Base-by-base conservation (phyloP, 352 stramenopile genomes). In the Phytophthora chlamydospora region DNA sequence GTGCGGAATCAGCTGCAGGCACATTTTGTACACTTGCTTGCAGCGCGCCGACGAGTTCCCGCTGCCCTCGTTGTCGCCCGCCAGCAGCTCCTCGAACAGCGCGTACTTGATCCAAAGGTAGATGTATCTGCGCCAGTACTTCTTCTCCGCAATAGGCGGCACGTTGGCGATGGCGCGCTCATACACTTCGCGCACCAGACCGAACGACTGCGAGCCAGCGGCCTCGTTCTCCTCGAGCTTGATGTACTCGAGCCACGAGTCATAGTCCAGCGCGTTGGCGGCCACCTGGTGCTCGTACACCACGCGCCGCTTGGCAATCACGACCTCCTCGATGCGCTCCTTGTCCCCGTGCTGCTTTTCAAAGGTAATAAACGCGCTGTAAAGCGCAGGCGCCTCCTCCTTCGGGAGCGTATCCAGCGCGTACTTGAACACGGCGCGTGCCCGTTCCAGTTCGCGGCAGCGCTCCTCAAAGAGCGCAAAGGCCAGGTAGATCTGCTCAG, bases 31-130 rank as follows among this genome's bases (percentile, higher is more conserved):
- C 32, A 99, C 91, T 59, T 98, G 90, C 21, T 89, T 85, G 11
- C 93, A 91, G 16, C 90, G 80, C 40, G 94, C 77, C 0, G 73
- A 68, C 11, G 72, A 78, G 35, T 36, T 73, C 12, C 67, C 71
- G 40, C 43, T 70, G 33, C 76, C 71, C 54, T 70, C 71, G 19
- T 83, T 78, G 41, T 92, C 83, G 0, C 88, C 73, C 0, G 85
- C 89, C 17, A 96, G 72, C 10, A 99, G 73, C 79, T 99, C 97
- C 76, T 99, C 96, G 55, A 98, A 99, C 3, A 99, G 68, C 6
- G 97, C 97, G 70, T 99, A 99, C 67, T 99, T 99, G 67, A 99
- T 98, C 97, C 97, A 99, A 17, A 99, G 73, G 69, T 98, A 99
- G 57, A 99, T 98, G 72, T 99, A 99, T 11, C 98, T 74, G 48